phyloP scores from a whole-genome alignment of 805 yeast species.

The Starmerella scarabaei region DNA sequence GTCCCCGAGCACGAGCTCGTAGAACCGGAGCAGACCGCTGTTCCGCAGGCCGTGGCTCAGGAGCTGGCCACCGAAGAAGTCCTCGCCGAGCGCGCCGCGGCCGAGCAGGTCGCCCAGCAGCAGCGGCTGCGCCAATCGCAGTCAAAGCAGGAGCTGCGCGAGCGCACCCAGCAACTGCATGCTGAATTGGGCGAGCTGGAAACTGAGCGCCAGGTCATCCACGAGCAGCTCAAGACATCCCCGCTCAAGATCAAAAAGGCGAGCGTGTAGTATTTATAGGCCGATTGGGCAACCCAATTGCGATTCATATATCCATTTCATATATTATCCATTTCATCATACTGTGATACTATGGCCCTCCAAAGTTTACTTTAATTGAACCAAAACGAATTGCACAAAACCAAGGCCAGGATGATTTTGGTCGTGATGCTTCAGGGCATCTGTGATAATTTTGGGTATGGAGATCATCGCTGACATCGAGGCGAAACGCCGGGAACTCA shows the following conservation, averaged over 20 bases:
- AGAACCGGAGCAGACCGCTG: background rate
- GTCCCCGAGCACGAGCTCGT: background rate
- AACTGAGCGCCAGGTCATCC: constrained; percentile 9
- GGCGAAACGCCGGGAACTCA: constrained; percentile 1
- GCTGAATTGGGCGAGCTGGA: constrained; percentile 17
- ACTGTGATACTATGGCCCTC: no score
- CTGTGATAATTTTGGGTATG: no score
- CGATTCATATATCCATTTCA: no score
- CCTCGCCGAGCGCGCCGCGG: no score
- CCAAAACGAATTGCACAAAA: no score
- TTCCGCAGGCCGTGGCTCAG: no score
- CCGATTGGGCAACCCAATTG: no score
- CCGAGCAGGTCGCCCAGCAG: background rate
- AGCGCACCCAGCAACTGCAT: constrained; percentile 11
- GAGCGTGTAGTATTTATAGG: background rate
- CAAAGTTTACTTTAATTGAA: no score
- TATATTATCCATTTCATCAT: no score
- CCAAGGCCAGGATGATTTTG: no score
- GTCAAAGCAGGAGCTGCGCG: constrained; percentile 12
- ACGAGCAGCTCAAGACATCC: background rate
- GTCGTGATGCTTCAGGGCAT: background rate
- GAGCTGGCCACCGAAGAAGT: background rate
- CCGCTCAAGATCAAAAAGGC: constrained; percentile 8
- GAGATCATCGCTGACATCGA: constrained; percentile 1
- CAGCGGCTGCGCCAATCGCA: constrained; percentile 12